A percentile compares a stretch with the other conserved stretches of the same genome.
These are phyloP conservation scores for sunflower (Helianthus annuus) DNA, from an alignment of 129 eudicot species.

Conservation along the genomic window DNA sequence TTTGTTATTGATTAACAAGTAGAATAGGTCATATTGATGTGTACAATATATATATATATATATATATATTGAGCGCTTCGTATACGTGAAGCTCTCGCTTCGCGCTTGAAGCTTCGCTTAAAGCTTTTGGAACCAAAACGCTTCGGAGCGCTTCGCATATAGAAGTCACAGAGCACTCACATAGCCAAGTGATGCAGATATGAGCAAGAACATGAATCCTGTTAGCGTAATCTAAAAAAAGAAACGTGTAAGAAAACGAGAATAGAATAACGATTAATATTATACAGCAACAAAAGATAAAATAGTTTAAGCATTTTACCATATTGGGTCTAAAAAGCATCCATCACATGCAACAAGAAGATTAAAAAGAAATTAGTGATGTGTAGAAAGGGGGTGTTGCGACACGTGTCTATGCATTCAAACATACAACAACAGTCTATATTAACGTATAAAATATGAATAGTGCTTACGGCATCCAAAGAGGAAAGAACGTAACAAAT, in stretches of 20 bases:
- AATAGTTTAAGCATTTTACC: constrained; percentile 48
- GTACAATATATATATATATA: no score
- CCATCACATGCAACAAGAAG: constrained; percentile 51
- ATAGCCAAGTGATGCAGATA: constrained; percentile 89
- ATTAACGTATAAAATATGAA: constrained; percentile 2
- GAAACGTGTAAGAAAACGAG: constrained; percentile 24
- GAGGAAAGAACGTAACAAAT: constrained; percentile 82
- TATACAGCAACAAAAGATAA: constrained; percentile 12
- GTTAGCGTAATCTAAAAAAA: constrained; percentile 78
- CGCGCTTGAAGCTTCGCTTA: no score
- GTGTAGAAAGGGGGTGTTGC: background rate
- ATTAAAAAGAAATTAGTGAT: constrained; percentile 32
- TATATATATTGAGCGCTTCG: no score
- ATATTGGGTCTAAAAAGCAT: constrained; percentile 78
- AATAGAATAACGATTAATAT: constrained; percentile 11
- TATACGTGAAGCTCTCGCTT: no score
- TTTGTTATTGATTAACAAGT: no score
- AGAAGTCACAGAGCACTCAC: constrained; percentile 54
- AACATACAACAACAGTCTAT: constrained; percentile 1
- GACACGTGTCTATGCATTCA: constrained; percentile 15
- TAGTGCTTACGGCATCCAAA: constrained; percentile 98
- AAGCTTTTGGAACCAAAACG: no score
- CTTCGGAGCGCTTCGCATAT: no score
- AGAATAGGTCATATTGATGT: no score
- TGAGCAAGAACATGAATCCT: constrained; percentile 84